Percentiles rank a stretch among this genome's conserved stretches.
Evolutionary conservation across 805 yeast species (phyloP).

Genomic region (Metschnikowia vanudenii): DNA sequence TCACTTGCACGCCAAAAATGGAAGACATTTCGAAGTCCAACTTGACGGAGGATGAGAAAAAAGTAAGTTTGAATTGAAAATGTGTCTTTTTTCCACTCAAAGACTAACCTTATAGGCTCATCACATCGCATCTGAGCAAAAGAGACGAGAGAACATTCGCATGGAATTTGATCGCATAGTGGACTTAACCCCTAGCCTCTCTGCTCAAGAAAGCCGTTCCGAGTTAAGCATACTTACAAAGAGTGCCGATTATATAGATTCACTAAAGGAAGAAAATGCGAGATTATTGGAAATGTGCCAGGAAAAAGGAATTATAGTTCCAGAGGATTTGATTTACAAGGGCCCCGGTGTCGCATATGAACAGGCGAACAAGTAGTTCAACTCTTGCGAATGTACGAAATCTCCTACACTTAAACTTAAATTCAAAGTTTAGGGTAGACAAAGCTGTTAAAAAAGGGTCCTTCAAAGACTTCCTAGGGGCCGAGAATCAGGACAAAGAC

Average conservation of each 20-base stretch:
- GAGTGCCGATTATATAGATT: slow-evolving; percentile 53
- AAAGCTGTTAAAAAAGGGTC: too few relatives aligned
- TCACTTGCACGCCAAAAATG: slow-evolving; percentile 1
- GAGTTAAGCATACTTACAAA: slow-evolving; percentile 74
- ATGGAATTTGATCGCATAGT: slow-evolving; percentile 78
- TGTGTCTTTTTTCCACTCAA: not conserved
- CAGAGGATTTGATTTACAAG: slow-evolving; percentile 34
- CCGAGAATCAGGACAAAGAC: too few relatives aligned
- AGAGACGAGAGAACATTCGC: slow-evolving; percentile 80
- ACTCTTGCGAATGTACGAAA: not conserved
- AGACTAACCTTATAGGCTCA: slow-evolving; percentile 47
- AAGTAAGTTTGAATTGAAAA: slow-evolving; percentile 12
- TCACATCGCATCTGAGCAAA: slow-evolving; percentile 84
- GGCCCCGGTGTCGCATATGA: slow-evolving; percentile 24
- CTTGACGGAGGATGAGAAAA: slow-evolving; percentile 22
- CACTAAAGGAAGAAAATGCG: slow-evolving; percentile 50
- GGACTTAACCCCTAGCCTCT: slow-evolving; percentile 68
- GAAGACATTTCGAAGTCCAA: slow-evolving; percentile 12
- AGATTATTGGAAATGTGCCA: slow-evolving; percentile 42
- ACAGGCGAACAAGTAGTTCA: not conserved
- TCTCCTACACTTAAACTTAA: too few relatives aligned
- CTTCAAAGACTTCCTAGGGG: too few relatives aligned
- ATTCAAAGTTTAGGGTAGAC: too few relatives aligned
- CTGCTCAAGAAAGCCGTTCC: slow-evolving; percentile 70
- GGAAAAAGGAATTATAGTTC: slow-evolving; percentile 41